Evolutionary conservation across 2,329 filamentous ascomycete species (phyloP).

Genomic region (Ophiostoma tasmaniense): DNA sequence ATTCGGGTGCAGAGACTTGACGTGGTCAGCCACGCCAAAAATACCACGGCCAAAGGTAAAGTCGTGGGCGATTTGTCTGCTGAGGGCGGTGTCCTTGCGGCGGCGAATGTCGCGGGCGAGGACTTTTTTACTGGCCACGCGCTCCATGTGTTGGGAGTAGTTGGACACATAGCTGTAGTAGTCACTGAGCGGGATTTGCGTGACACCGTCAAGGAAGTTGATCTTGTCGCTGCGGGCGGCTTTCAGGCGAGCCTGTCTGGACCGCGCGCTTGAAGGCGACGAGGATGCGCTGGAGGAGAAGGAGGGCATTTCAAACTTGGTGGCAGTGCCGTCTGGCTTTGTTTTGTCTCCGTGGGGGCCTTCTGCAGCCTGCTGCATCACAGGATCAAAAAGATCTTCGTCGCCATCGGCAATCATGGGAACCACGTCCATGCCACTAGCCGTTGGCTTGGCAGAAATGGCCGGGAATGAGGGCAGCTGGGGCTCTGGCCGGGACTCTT

Average conservation of each 20-base stretch:
- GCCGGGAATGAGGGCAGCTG: constrained; percentile 18
- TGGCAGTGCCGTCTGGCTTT: background rate
- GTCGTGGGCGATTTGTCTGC: constrained; percentile 16
- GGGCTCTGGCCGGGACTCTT: constrained; percentile 18
- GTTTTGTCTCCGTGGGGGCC: background rate
- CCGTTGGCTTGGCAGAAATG: background rate
- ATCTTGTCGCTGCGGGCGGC: background rate
- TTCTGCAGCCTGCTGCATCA: background rate
- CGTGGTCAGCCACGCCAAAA: constrained; percentile 17
- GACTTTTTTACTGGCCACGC: constrained; percentile 13
- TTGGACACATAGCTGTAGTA: constrained; percentile 17
- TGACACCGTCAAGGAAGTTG: constrained; percentile 19
- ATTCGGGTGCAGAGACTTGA: background rate
- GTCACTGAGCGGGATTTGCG: constrained; percentile 20
- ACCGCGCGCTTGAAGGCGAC: background rate
- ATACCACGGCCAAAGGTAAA: constrained; percentile 20
- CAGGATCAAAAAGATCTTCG: constrained; percentile 9
- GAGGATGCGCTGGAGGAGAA: constrained; percentile 7
- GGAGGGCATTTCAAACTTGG: background rate
- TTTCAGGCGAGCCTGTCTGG: constrained; percentile 7
- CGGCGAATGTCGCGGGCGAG: constrained; percentile 11
- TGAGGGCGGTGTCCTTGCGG: constrained; percentile 7
- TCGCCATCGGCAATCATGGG: constrained; percentile 17
- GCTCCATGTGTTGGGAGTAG: constrained; percentile 21
- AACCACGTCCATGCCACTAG: background rate